Conservation (phyloP, 169 alveolate genomes). For the Eimeria zaria region DNA sequence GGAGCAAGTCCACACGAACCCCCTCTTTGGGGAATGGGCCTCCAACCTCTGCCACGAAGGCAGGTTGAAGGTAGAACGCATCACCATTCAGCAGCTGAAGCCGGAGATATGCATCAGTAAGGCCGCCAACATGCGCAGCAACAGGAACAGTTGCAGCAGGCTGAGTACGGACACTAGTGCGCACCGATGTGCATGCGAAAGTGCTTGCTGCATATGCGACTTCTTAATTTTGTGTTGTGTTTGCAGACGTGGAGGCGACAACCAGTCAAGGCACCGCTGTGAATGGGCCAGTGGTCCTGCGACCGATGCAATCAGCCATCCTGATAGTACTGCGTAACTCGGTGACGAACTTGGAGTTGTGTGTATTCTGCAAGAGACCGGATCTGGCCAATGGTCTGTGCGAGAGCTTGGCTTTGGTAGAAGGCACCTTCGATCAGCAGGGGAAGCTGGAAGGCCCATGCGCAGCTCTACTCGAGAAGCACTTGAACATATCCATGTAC, state of each 20-base stretch:
- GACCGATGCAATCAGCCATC: slow-evolving; percentile 76
- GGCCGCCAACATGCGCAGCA: background rate
- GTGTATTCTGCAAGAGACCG: slow-evolving; percentile 72
- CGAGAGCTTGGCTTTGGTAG: slow-evolving; percentile 48
- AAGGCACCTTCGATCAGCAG: slow-evolving; percentile 74
- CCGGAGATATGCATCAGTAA: slow-evolving; percentile 61
- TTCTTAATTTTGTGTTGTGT: background rate
- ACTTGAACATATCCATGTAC: slow-evolving; percentile 26
- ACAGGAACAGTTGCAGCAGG: slow-evolving; percentile 20
- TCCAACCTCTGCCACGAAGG: slow-evolving; percentile 62
- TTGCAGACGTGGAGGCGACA: slow-evolving; percentile 78
- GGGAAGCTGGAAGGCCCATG: slow-evolving; percentile 78
- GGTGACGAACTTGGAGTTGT: slow-evolving; percentile 52
- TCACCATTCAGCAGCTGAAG: slow-evolving; percentile 59
- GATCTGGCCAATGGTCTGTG: slow-evolving; percentile 32
- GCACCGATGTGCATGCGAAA: background rate
- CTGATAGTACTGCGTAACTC: slow-evolving; percentile 79
- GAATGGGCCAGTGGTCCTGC: slow-evolving; percentile 72
- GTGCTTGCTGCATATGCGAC: background rate
- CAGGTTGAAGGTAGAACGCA: background rate
- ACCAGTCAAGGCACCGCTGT: slow-evolving; percentile 21
- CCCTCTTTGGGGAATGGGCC: slow-evolving; percentile 62
- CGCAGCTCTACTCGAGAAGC: slow-evolving; percentile 67
- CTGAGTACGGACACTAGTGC: background rate
- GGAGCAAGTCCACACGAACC: slow-evolving; percentile 53